Base-by-base conservation (phyloP, 2,329 filamentous ascomycete genomes). In the Fusarium lyarnte region DNA sequence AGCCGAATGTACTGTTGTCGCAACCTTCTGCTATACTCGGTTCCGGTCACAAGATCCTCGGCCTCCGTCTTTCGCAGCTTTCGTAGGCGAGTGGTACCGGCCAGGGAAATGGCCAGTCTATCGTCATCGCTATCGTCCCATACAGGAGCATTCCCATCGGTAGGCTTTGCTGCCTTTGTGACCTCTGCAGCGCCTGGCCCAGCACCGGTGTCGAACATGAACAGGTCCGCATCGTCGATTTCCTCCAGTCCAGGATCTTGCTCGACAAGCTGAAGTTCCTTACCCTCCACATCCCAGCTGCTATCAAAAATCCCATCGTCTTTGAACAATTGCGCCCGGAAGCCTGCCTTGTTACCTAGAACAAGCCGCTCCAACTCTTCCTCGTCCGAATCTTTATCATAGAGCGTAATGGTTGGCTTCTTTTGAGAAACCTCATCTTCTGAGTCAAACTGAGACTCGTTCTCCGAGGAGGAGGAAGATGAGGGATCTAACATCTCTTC, bases 121-220 rank as follows among this genome's bases (percentile, higher is more conserved):
- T 98, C 96, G 79, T 99, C 96, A 77, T 99, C 96, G 81, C 95
- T 98, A 80, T 99, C 96, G 75, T 95, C 91, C 96, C 96, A 99
- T 3, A 90, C 93, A 6, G 91, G 87, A 25, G 85, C 84, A 45
- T 87, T 84, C 51, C 71, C 77, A 21, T 78, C 75, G 33, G 70
- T 68, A 29, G 76, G 67, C 25, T 76, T 73, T 45, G 71, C 38
- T 23, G 78, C 57, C 39, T 82, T 79, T 10, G 78, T 61, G 14
- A 75, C 58, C 16, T 81, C 76, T 33, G 83, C 80, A n/a, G 76
- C 75, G 27, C 83, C 81, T 27, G 66, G 23, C 2, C 83, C 82
- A 29, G 87, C 84, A 43, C 89, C 90, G 2, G 91, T 88, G 80
- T 98, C 94, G 71, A 95, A 87, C 82, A 94, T 93, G 84, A 97